phyloP scores from a whole-genome alignment of 768 basidiomycete species.

The Psilocybe tampanensis region DNA sequence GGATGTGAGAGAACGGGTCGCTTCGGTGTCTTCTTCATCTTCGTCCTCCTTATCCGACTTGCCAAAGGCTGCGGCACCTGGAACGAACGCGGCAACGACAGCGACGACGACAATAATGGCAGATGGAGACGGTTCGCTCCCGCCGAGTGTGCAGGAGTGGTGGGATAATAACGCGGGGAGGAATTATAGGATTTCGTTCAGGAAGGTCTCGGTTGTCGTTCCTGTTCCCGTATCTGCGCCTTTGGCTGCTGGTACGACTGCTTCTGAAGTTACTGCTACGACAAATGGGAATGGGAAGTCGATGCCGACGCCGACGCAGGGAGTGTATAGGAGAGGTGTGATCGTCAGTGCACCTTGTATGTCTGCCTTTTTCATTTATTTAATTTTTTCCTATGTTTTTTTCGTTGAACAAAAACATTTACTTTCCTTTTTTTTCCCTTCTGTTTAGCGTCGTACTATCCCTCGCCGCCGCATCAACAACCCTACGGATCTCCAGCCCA shows the following conservation, averaged over 20 bases:
- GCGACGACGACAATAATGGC: not conserved
- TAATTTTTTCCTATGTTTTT: slow-evolving; percentile 7
- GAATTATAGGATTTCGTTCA: slow-evolving; percentile 81
- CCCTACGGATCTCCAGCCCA: not conserved
- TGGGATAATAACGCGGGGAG: slow-evolving; percentile 89
- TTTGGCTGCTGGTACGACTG: not conserved
- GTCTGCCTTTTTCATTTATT: slow-evolving; percentile 14
- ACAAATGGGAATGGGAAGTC: not conserved
- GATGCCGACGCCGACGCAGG: slow-evolving; percentile 6
- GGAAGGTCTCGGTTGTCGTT: slow-evolving; percentile 8
- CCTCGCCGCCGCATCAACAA: not conserved
- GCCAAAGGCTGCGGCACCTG: not conserved
- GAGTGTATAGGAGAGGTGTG: slow-evolving; percentile 21
- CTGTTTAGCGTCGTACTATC: slow-evolving; percentile 9
- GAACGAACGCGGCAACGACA: not conserved
- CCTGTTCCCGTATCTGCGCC: not conserved
- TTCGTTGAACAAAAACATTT: not conserved
- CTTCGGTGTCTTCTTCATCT: slow-evolving; percentile 4
- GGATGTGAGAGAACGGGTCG: slow-evolving; percentile 5
- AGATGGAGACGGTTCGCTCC: slow-evolving; percentile 23
- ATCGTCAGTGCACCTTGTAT: slow-evolving; percentile 36
- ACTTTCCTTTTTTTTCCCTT: not conserved
- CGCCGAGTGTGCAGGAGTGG: slow-evolving; percentile 63
- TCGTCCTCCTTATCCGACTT: not conserved
- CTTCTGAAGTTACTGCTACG: not conserved